Evolutionary conservation across 257 asterid genomes (phyloP), one percentile per base, ranked within the genome.

Genomic region (Marsdenia floribunda): DNA sequence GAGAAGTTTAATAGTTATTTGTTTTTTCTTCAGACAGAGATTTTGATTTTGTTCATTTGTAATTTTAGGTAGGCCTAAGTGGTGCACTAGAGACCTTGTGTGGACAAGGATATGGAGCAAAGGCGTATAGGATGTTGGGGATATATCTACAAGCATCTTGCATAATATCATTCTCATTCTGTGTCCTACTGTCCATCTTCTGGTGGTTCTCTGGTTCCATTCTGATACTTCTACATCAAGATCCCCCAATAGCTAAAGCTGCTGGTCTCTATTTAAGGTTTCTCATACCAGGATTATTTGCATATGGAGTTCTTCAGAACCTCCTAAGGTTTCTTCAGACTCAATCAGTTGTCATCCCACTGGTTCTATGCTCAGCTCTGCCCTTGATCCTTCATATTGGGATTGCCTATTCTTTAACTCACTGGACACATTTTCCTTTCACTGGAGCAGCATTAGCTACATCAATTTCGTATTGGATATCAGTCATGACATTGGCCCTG

Each of bases 61-160:
- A 2, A 22, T 53, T 26, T 63, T 35, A 93, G 98, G 79, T 90
- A 40, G 98, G 98, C n/a, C 76, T 86, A 74, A 89, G 97, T 54
- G 97, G 97, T 63, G 94, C 96, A 12, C 94, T 92, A 11, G 98
- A 92, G 85, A 92, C 97, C 26, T 73, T 92, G 60, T 92, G 98
- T 10, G 97, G 98, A 16, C 97, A 92, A 85, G 92, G 92, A 54
- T 90, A 78, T 11, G 96, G 98, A 3, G 96, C 96, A 21, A 87
- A 79, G 72, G 40, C 77, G 78, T 88, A 90, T 50, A 61, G 87
- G 38, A 78, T 77, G 84, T 12, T 90, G 26, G 98, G 98, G 3
- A 72, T 90, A 26, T 85, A 92, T 68, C 87, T 92, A 4, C 98
- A 92, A 14, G 82, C 97, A 10, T 88, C 96, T 6, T 90, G 92